Base-by-base conservation (phyloP, 163 green algal genomes). In the Chlamydomonas reinhardtii region DNA sequence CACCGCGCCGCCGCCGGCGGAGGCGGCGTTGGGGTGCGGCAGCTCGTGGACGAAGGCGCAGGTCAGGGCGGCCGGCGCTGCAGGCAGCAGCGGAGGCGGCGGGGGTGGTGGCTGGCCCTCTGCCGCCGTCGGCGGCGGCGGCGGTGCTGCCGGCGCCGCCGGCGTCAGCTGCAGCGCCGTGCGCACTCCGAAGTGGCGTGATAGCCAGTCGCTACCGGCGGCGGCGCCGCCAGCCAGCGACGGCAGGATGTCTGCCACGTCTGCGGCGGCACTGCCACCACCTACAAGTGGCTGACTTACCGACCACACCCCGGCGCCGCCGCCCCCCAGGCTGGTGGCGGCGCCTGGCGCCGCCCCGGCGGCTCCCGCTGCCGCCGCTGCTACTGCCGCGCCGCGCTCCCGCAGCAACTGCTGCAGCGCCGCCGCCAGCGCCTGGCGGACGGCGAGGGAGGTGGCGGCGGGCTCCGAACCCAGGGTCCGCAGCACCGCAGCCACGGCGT, bases 41-140 rank as follows among this genome's bases (percentile, higher is more conserved):
- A 77, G 52, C 54, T 85, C 79, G 54, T 54, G 78, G 2, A 34
- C 5, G 32, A 85, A 85, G 25, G 52, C 79, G 52, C 79, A 85
- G 34, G 79, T 85, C 20, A 85, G 32, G 20, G 34, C 34, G 6
- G 22, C 73, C 27, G 43, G 25, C 16, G 22, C 14, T 8, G 35
- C 0, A 24, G 71, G 59, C 14, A 14, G 9, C 19, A 14, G 27
- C 4, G 32, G 0, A 17, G 69, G n/a, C 37, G 70, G 70, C 8
- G 15, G 32, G 14, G 70, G 14, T 37, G 56, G 17, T 6, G 74
- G 14, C 24, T 56, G 54, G 14, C 14, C 4, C 9, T 19, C 39
- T 24, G 52, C n/a, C 32, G 27, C 6, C 73, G 29, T 43, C 43
- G 27, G 43, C 43, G 12, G 25, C 74, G 29, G 5, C 52, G 16